A percentile compares a stretch with the other conserved stretches of the same genome.
These are phyloP conservation scores for Saprolegnia diclina DNA, from an alignment of 352 stramenopile species.

Conservation along the genomic window DNA sequence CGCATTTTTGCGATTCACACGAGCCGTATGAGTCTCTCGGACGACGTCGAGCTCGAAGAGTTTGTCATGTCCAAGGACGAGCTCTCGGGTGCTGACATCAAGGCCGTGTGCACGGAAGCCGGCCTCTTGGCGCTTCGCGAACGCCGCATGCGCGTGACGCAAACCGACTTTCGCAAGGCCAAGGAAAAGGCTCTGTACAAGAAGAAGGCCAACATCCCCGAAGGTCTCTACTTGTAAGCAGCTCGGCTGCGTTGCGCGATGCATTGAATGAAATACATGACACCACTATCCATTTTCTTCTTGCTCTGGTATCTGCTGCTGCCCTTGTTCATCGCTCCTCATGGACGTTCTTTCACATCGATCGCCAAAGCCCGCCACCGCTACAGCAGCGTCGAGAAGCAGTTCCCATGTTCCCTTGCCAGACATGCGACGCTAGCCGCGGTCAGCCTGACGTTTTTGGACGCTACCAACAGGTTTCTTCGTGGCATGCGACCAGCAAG, in stretches of 20 bases:
- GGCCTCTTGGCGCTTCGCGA: conserved; percentile 98
- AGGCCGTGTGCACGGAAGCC: conserved; percentile 99
- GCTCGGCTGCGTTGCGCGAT: neutral
- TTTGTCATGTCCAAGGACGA: conserved; percentile 99
- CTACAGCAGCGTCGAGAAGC: too few relatives aligned
- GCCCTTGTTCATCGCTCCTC: too few relatives aligned
- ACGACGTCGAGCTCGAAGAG: conserved; percentile 99
- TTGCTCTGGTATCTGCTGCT: neutral
- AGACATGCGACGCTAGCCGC: too few relatives aligned
- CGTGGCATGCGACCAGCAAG: too few relatives aligned
- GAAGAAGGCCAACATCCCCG: conserved; percentile 99
- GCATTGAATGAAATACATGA: neutral
- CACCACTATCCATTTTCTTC: neutral
- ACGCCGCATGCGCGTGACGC: conserved; percentile 98
- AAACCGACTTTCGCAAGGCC: conserved; percentile 99
- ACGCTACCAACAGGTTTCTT: too few relatives aligned
- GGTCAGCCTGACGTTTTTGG: too few relatives aligned
- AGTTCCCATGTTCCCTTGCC: too few relatives aligned
- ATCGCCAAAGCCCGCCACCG: too few relatives aligned
- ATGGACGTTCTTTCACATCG: too few relatives aligned
- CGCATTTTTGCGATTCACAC: conserved; percentile 99
- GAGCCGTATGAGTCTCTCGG: conserved; percentile 94
- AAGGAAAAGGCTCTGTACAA: conserved; percentile 99
- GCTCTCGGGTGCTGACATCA: conserved; percentile 99
- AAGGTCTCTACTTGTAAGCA: conserved; percentile 97